Conservation (phyloP, 1,139 yeast species). For the Saccharomyces hybrid region DNA sequence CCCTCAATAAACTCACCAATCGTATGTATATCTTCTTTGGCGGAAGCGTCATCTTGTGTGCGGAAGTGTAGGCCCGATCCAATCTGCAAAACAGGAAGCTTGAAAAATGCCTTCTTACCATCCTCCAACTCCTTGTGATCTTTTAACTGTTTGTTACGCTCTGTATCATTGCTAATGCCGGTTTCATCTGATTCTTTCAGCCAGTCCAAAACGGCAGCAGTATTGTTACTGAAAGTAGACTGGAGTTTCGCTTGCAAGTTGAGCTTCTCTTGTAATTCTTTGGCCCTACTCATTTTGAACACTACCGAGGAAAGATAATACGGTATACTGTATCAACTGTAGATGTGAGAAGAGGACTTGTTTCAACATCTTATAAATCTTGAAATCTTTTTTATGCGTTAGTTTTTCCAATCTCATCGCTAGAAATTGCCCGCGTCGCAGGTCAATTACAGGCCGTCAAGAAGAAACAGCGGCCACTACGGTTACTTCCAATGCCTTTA, state of each 20-base stretch:
- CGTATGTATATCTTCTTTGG: constrained; percentile 25
- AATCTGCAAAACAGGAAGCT: constrained; percentile 31
- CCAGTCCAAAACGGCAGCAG: constrained; percentile 27
- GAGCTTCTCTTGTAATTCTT: constrained; percentile 34
- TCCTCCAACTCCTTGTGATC: constrained; percentile 16
- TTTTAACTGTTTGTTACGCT: constrained; percentile 4
- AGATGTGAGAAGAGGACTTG: not conserved
- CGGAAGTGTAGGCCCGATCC: constrained; percentile 28
- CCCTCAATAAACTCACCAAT: constrained; percentile 32
- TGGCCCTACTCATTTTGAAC: constrained; percentile 30
- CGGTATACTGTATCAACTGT: not conserved
- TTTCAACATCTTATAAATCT: not conserved
- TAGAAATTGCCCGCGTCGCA: not conserved
- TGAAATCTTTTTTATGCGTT: not conserved
- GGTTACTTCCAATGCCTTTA: not conserved
- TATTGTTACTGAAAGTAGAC: constrained; percentile 22
- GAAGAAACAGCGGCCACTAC: not conserved
- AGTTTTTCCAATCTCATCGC: not conserved
- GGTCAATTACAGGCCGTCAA: not conserved
- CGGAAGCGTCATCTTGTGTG: constrained; percentile 2
- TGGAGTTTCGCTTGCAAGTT: constrained; percentile 33
- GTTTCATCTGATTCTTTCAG: constrained; percentile 8
- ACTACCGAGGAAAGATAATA: not conserved
- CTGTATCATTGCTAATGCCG: constrained; percentile 1
- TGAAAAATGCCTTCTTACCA: constrained; percentile 23